A percentile compares a stretch with the other conserved stretches of the same genome.
phyloP scores from a whole-genome alignment of 768 basidiomycete genomes.

The Termitomyces eurrhizus region DNA sequence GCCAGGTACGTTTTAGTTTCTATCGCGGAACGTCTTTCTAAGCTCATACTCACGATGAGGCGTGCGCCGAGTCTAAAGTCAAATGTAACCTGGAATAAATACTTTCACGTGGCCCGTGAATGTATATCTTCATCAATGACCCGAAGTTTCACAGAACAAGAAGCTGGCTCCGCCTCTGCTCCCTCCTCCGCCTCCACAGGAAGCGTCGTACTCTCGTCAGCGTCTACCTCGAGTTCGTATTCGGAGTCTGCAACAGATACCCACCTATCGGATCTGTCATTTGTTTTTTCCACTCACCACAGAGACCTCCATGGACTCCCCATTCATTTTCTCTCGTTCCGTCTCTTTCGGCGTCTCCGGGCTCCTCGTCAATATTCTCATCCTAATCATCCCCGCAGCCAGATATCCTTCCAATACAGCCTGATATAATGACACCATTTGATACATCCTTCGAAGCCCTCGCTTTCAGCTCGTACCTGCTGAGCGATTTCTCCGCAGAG shows the following conservation, averaged over 20 bases:
- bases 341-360: constrained; percentile 25
- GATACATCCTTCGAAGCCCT: constrained; percentile 27
- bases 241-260: constrained; percentile 12
- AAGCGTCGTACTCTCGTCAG: no score
- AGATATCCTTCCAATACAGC: constrained; percentile 15
- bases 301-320: constrained; percentile 15
- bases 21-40: not conserved
- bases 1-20: constrained; percentile 35
- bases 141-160: no score
- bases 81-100: constrained; percentile 69
- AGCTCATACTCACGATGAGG: not conserved
- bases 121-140: constrained; percentile 56
- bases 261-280: constrained; percentile 9
- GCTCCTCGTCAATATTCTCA: constrained; percentile 30
- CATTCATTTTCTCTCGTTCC: not conserved
- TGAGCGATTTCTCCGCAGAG: constrained; percentile 34
- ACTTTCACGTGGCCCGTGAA: constrained; percentile 53
- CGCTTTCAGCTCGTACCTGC: constrained; percentile 28
- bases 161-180: no score
- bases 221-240: constrained; percentile 9
- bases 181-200: no score
- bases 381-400: constrained; percentile 31
- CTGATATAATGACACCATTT: constrained; percentile 25
- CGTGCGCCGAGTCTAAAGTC: constrained; percentile 30
- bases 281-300: constrained; percentile 7